Conservation (phyloP, 2,329 filamentous ascomycete genomes). For the Madurella fahalii region DNA sequence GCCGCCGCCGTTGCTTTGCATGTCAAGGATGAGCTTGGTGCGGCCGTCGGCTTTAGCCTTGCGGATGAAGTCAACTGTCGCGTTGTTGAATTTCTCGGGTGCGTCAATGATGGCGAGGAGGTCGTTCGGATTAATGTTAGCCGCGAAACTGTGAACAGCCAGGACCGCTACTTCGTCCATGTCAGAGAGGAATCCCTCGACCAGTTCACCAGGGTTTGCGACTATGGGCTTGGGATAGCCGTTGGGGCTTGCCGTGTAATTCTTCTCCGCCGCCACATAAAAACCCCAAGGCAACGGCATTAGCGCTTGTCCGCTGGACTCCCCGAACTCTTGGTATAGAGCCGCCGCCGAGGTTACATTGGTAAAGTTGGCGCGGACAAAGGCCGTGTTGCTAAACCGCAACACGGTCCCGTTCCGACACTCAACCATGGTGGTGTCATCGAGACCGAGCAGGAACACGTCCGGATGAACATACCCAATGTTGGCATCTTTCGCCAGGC, state of each 20-base stretch:
- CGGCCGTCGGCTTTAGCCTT: slow-evolving; percentile 7
- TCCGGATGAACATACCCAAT: background rate
- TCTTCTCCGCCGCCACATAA: background rate
- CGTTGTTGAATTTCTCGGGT: background rate
- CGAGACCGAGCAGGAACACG: background rate
- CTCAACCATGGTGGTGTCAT: slow-evolving; percentile 13
- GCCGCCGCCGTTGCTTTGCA: slow-evolving; percentile 20
- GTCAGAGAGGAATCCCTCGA: no score
- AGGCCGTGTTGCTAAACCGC: slow-evolving; percentile 9
- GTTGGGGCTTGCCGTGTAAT: slow-evolving; percentile 2
- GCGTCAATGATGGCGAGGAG: background rate
- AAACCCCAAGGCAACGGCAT: background rate
- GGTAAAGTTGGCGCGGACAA: slow-evolving; percentile 15
- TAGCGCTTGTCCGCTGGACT: background rate
- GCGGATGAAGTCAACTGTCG: background rate
- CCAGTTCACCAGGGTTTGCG: no score
- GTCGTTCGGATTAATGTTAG: background rate
- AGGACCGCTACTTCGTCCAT: no score
- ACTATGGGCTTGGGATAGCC: no score
- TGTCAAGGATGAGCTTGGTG: slow-evolving; percentile 21
- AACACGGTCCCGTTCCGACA: slow-evolving; percentile 14
- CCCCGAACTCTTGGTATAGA: slow-evolving; percentile 9
- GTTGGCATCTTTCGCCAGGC: slow-evolving; percentile 3
- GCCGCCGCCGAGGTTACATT: slow-evolving; percentile 9
- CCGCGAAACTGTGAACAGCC: background rate